These are phyloP conservation scores for Mucor sp. DNA, from an alignment of 371 early-diverging fungal species.

Conservation along the genomic window DNA sequence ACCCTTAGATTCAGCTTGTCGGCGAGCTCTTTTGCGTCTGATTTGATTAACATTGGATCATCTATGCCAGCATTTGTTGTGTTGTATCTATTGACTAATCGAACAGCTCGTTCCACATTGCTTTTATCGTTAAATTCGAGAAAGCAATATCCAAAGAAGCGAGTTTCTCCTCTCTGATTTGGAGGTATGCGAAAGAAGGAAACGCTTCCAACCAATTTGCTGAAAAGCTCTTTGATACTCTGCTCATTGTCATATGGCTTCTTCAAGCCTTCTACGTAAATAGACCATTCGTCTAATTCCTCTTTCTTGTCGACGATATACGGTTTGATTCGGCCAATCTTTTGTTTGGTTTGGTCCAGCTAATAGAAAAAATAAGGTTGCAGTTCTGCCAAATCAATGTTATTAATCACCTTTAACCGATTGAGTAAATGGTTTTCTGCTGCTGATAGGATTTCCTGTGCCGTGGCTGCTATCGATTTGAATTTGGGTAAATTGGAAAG, in stretches of 20 bases:
- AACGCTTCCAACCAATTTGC: slow-evolving; percentile 31
- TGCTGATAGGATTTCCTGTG: slow-evolving; percentile 32
- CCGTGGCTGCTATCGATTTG: slow-evolving; percentile 19
- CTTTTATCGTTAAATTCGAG: slow-evolving; percentile 39
- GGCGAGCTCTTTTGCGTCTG: background rate
- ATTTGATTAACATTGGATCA: background rate
- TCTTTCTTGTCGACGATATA: slow-evolving; percentile 29
- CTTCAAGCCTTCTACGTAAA: slow-evolving; percentile 43
- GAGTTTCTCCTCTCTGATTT: slow-evolving; percentile 7
- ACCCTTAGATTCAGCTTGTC: slow-evolving; percentile 29
- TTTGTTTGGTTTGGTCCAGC: background rate
- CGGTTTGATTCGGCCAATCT: slow-evolving; percentile 39
- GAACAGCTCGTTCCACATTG: slow-evolving; percentile 32
- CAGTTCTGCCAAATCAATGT: background rate
- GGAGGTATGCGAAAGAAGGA: slow-evolving; percentile 38
- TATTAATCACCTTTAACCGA: slow-evolving; percentile 21
- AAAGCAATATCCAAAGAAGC: slow-evolving; percentile 44
- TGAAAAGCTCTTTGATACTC: slow-evolving; percentile 29
- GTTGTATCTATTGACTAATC: slow-evolving; percentile 18
- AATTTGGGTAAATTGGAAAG: slow-evolving; percentile 25
- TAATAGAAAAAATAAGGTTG: background rate
- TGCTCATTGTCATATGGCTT: slow-evolving; percentile 26
- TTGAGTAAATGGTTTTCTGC: slow-evolving; percentile 8
- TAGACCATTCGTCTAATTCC: slow-evolving; percentile 42
- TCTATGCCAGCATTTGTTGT: background rate